phyloP scores from a whole-genome alignment of 345 rosid genomes.

The Eucalyptus camaldulensis region DNA sequence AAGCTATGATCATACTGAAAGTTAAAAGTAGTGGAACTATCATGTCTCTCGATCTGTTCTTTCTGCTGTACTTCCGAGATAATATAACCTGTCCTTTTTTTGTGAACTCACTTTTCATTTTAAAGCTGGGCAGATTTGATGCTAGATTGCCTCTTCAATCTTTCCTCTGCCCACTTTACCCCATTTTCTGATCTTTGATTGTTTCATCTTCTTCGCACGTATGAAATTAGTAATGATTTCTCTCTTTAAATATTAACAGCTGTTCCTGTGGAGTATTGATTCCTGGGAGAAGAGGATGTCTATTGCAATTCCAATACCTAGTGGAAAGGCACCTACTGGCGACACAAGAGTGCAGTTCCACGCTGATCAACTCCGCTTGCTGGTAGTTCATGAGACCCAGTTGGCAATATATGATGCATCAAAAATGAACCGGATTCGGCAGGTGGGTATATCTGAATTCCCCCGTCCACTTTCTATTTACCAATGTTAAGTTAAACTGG shows the following conservation, averaged over 20 bases:
- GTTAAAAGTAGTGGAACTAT: neutral
- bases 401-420: conserved; percentile 70
- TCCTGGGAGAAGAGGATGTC: conserved; percentile 87
- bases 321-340: conserved; percentile 52
- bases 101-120: neutral
- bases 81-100: neutral
- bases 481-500: neutral
- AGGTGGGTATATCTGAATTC: conserved; percentile 15
- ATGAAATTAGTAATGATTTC: neutral
- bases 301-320: conserved; percentile 41
- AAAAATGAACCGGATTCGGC: conserved; percentile 68
- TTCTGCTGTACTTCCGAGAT: neutral
- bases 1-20: neutral
- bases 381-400: conserved; percentile 80
- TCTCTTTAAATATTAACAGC: conserved; percentile 13
- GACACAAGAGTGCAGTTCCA: conserved; percentile 81
- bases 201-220: neutral
- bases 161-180: neutral
- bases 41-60: neutral
- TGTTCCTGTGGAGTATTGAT: conserved; percentile 76
- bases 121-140: neutral
- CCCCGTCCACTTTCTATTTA: neutral
- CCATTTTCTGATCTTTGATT: neutral
- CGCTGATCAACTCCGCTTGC: conserved; percentile 53
- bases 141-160: neutral